Base-by-base conservation (phyloP, 2,329 filamentous ascomycete genomes). In the Graphium sp. region DNA sequence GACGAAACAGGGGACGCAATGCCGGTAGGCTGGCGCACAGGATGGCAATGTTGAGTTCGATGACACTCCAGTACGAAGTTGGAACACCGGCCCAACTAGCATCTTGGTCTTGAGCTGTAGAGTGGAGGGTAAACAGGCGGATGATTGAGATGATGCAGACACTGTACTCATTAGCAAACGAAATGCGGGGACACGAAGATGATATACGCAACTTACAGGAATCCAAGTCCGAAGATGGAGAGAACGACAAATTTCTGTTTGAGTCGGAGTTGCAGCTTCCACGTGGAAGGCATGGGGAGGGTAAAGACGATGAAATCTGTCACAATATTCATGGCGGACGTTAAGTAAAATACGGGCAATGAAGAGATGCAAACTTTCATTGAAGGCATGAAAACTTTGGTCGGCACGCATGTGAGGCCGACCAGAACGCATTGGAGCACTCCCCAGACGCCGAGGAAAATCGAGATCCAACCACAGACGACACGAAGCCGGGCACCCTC, bases 11-110 rank as follows among this genome's bases (percentile, higher is more conserved):
- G 10, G 48, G 48, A 3, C 50, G 45, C 1, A 56, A 37, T 11
- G 51, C 53, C 1, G 53, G 52, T 5, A 56, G 45, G 32, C 50
- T 53, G 25, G 49, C 43, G 34, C 53, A 55, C 9, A 55, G 40
- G 34, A 55, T 44, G 31, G 49, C 52, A 27, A 48, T 43, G 26
- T 49, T 49, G 34, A 54, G 47, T 35, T 57, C 53, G 30, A 52
- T 44, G 26, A 54, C 43, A 13, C 49, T 50, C 48, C 52, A 56
- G 26, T 44, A 39, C 18, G 43, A 43, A 4, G 44, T 44, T 26
- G 38, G 38, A 16, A 42, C 41, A 32, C 47, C 44, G 32, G 46
- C 41, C 45, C 44, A 49, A 2, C 44, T 41, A 3, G 46, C 38
- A 28, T 48, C 46, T 21, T 39, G 12, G 22, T 38, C 42, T 29